Evolutionary conservation across 805 yeast genomes (phyloP), one percentile per base, ranked within the genome.

Genomic region (Wickerhamomyces subpelliculosus): DNA sequence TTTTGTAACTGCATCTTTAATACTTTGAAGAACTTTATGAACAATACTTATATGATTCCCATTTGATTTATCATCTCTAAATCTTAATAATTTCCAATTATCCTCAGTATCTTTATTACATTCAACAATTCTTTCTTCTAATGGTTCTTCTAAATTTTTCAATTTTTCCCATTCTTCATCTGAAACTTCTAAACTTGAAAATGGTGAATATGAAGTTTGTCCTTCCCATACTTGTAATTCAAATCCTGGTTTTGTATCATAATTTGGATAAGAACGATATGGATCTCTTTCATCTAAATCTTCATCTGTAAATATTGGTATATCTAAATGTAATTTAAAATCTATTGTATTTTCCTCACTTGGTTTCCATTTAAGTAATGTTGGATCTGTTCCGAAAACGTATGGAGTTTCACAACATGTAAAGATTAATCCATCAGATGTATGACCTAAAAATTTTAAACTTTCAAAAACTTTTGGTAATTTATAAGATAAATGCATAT

Each of bases 311-410:
- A 48, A 78, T 8, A 60, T 48, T 14, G 78, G 75, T 50, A 85
- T 84, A 26, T 71, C 70, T 41, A 87, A 59, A 25, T 70, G 68
- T 42, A 93, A 60, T 55, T 80, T 80, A 61, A 86, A 93, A 61
- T 93, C 99, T 32, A 94, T 76, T 0, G 97, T 83, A 51, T 93
- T 94, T 59, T 90, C 98, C 45, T 85, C 85, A 11, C 95, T 86
- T 3, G 98, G 97, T 55, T 93, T 93, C 99, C 99, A 93, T 61
- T 94, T 93, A 39, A 93, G 64, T 35, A 93, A 66, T 7, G 87
- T 76, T 1, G 77, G 72, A 58, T 93, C 97, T 1, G 97, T 90
- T 12, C 97, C 97, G 45, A 80, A 77, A 3, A 76, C 68, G 61
- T 93, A 93, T 0, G 96, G 94, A 1, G 90, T 76, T 37, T 78